A percentile compares a stretch with the other conserved stretches of the same genome.
These are phyloP conservation scores for Aspergillus fumigatus DNA, from an alignment of 2,329 filamentous ascomycete species.

Conservation along the genomic window DNA sequence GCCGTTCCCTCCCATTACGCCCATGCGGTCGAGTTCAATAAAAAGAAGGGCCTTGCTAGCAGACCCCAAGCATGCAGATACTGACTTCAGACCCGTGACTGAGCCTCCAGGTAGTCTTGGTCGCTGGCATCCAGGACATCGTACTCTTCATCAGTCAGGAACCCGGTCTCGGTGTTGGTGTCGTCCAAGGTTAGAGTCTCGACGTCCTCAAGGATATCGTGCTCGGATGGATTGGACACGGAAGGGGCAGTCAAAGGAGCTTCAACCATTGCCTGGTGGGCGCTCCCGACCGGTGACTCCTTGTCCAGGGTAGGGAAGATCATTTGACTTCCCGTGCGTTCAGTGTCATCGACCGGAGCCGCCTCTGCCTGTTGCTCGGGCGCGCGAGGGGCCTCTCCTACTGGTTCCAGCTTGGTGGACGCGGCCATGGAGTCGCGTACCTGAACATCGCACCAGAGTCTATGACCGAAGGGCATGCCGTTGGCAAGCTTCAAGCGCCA, in stretches of 20 bases:
- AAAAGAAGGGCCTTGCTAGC: background rate
- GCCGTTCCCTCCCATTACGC: background rate
- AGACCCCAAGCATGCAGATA: slow-evolving; percentile 3
- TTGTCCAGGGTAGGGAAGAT: slow-evolving; percentile 96
- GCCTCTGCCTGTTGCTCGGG: slow-evolving; percentile 32
- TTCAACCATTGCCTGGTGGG: slow-evolving; percentile 53
- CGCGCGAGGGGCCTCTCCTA: slow-evolving; percentile 1
- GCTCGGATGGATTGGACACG: slow-evolving; percentile 46
- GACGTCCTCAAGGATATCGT: slow-evolving; percentile 49
- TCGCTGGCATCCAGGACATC: slow-evolving; percentile 95
- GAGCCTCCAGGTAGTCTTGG: slow-evolving; percentile 65
- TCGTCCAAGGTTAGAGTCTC: slow-evolving; percentile 53
- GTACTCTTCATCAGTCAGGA: slow-evolving; percentile 96
- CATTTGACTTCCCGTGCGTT: slow-evolving; percentile 63
- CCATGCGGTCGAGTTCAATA: background rate
- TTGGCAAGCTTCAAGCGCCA: slow-evolving; percentile 86
- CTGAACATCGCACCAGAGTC: slow-evolving; percentile 88
- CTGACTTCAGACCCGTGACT: slow-evolving; percentile 8
- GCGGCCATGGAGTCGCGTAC: slow-evolving; percentile 44
- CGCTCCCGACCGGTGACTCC: slow-evolving; percentile 78
- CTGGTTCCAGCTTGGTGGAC: slow-evolving; percentile 8
- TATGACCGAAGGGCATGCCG: slow-evolving; percentile 81
- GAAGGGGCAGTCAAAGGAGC: slow-evolving; percentile 29
- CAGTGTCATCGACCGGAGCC: slow-evolving; percentile 30
- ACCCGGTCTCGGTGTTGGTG: slow-evolving; percentile 58